Evolutionary conservation across 495 filamentous ascomycete genomes (phyloP).

Genomic region (Aspergillus steynii): DNA sequence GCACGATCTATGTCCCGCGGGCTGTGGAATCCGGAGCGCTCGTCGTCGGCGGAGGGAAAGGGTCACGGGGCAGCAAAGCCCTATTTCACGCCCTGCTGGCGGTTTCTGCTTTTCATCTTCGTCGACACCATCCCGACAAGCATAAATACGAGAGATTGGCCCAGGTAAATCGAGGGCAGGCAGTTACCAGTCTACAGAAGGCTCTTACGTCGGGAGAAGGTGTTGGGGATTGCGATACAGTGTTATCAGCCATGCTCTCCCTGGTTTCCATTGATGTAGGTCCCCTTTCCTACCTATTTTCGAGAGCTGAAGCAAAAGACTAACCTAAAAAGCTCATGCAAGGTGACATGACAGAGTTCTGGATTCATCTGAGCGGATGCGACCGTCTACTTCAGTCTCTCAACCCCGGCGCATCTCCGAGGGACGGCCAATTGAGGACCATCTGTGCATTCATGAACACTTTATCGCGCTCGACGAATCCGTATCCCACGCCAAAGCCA

Average conservation of each 20-base stretch:
- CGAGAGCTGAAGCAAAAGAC: neutral
- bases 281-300: neutral
- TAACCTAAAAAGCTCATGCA: slow-evolving; percentile 12
- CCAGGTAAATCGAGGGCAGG: neutral
- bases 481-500: neutral
- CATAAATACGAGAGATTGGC: neutral
- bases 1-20: slow-evolving; percentile 4
- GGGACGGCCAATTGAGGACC: neutral
- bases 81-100: slow-evolving; percentile 9
- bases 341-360: slow-evolving; percentile 16
- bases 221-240: neutral
- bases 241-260: slow-evolving; percentile 10
- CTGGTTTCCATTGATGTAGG: slow-evolving; percentile 15
- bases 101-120: slow-evolving; percentile 9
- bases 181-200: slow-evolving; percentile 1
- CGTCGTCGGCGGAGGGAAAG: neutral
- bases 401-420: neutral
- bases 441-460: slow-evolving; percentile 10
- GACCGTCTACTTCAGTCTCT: neutral
- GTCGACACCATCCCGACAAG: neutral
- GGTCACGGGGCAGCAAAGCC: neutral
- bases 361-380: slow-evolving; percentile 14
- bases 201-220: neutral
- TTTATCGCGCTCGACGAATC: slow-evolving; percentile 8
- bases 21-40: neutral